Conservation (phyloP, 2,329 filamentous ascomycete species). For the Claviceps digitariae region DNA sequence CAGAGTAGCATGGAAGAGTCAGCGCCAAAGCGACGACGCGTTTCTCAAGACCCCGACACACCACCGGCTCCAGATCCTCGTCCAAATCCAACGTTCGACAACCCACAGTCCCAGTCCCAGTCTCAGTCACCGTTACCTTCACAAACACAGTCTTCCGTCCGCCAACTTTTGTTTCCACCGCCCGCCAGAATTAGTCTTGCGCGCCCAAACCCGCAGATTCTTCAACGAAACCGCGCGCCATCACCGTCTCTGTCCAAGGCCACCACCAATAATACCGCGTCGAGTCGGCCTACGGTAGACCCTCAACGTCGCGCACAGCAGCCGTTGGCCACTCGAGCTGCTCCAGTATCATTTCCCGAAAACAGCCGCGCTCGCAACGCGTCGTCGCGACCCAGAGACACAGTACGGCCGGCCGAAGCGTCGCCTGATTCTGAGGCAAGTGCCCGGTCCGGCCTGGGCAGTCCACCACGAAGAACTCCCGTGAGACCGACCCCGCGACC, state of each 20-base stretch:
- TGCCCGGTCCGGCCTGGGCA: constrained; percentile 19
- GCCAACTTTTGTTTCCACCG: constrained; percentile 32
- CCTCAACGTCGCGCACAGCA: constrained; percentile 1
- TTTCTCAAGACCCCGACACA: constrained; percentile 5
- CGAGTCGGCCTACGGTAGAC: not conserved
- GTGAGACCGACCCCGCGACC: constrained; percentile 31
- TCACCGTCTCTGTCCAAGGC: constrained; percentile 18
- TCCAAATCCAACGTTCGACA: not conserved
- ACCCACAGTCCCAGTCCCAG: constrained; percentile 2
- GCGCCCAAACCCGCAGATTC: constrained; percentile 44
- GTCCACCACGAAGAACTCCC: constrained; percentile 25
- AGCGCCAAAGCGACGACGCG: constrained; percentile 36
- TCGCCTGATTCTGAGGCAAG: constrained; percentile 9
- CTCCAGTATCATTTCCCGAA: not conserved
- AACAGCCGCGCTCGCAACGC: constrained; percentile 11
- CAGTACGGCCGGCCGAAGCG: constrained; percentile 4
- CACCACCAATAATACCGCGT: constrained; percentile 9
- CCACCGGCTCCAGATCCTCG: not conserved
- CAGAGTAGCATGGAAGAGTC: constrained; percentile 33
- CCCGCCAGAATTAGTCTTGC: constrained; percentile 37
- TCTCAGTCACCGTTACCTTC: too few relatives aligned
- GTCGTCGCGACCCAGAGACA: constrained; percentile 9
- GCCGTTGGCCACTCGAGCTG: not conserved
- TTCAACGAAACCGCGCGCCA: constrained; percentile 30
- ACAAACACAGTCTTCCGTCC: constrained; percentile 8